Evolutionary conservation across 2,329 filamentous ascomycete species (phyloP), one percentile per base, ranked within the genome.

Genomic region (Fusarium tricinctum): DNA sequence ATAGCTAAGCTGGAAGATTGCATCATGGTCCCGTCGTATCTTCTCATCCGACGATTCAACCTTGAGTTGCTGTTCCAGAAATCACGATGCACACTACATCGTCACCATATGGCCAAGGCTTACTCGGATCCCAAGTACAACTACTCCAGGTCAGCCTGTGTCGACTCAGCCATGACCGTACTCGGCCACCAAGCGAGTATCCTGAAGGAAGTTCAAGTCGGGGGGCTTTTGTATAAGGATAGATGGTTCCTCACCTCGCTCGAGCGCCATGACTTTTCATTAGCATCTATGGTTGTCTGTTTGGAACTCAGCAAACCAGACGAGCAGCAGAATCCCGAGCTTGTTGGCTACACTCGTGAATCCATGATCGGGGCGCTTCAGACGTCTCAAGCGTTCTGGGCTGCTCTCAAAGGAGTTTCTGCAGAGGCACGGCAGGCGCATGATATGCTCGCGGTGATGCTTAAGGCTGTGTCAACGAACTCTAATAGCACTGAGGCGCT

Each of bases 281-380:
- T 72, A 0, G 69, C 69, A 1, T 68, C 69, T 0, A 72, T 72
- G 66, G 61, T 72, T 5, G 19, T 70, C 2, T 72, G 69, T 5
- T 43, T 72, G 0, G 69, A 72, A 12, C 49, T 71, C 7, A 68
- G 63, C 7, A 48, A 35, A 10, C 40, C 35, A 10, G 4, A 51
- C 0, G 20, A 67, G 5, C 32, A 63, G 14, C 56, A 43, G 5
- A 55, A 56, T 1, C 42, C 30, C 2, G 33, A 35, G 1, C 39
- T 55, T 35, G 38, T 63, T 8, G 68, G 54, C 0, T 63, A 56
- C 2, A 56, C 50, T 8, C 32, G 55, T 0, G 49, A 70, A 6
- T 17, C 26, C 0, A 65, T 71, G 49, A 61, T 66, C 1, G 38
- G 58, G 3, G 69, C 69, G 0, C 32, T 71, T 0, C 35, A 68